Conservation (phyloP, 768 basidiomycete genomes). For the Lentinula lateritia region DNA sequence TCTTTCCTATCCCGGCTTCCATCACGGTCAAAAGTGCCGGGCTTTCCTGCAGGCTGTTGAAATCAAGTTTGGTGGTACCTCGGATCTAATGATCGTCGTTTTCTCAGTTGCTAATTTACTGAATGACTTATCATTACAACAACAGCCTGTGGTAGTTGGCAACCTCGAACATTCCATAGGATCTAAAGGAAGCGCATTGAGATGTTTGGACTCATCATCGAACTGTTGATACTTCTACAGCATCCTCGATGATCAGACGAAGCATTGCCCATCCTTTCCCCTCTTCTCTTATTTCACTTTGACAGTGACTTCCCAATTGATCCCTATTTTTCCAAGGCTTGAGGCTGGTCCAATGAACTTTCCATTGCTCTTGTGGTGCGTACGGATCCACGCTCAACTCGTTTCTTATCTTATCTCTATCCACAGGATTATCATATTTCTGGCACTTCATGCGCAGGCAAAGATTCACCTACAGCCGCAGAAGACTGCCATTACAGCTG, state of each 20-base stretch:
- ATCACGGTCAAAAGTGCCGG: too few relatives aligned
- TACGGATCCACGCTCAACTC: neutral
- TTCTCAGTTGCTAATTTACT: neutral
- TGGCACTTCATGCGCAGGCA: neutral
- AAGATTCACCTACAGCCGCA: neutral
- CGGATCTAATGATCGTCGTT: neutral
- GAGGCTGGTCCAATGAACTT: constrained; percentile 2
- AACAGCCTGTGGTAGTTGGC: neutral
- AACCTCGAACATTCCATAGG: neutral
- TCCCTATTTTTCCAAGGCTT: neutral
- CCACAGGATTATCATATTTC: neutral
- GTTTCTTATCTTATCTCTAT: neutral
- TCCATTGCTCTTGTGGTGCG: neutral
- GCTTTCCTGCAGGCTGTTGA: neutral
- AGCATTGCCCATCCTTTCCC: neutral
- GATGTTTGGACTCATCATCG: neutral
- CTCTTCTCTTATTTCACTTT: neutral
- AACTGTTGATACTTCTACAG: neutral
- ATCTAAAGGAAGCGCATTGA: neutral
- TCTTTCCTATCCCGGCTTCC: too few relatives aligned
- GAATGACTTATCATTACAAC: neutral
- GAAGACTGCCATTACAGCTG: neutral
- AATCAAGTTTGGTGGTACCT: neutral
- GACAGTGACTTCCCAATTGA: neutral
- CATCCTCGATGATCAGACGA: neutral